phyloP scores from a whole-genome alignment of 345 rosid species.

The Salix koriyanagi region DNA sequence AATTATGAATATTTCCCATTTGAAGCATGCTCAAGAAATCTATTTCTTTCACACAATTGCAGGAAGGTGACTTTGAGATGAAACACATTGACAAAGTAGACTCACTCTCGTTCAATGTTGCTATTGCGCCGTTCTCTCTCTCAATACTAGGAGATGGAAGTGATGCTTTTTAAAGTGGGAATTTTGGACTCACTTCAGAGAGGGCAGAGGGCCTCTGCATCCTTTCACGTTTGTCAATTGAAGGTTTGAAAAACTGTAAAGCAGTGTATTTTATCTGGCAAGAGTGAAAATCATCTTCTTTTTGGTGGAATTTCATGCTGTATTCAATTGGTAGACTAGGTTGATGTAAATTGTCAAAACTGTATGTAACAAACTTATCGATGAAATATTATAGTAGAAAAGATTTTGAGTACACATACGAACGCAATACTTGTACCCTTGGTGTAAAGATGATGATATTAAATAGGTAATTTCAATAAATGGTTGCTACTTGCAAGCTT shows the following conservation, averaged over 20 bases:
- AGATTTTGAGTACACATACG: not conserved
- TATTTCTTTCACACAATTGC: slow-evolving; percentile 16
- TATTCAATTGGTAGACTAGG: slow-evolving; percentile 2
- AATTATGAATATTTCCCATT: not conserved
- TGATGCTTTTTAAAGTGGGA: slow-evolving; percentile 30
- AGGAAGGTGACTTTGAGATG: slow-evolving; percentile 87
- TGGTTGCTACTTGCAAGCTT: not conserved
- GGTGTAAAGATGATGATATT: not conserved
- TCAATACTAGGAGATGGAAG: slow-evolving; percentile 50
- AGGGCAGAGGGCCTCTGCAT: not conserved
- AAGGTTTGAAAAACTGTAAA: slow-evolving; percentile 4
- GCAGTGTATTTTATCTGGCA: not conserved
- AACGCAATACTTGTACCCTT: not conserved
- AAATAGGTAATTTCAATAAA: not conserved
- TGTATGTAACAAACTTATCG: slow-evolving; percentile 3
- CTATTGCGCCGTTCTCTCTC: slow-evolving; percentile 64
- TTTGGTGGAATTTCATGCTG: not conserved
- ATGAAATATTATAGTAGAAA: not conserved
- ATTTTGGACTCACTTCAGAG: not conserved
- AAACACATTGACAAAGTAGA: slow-evolving; percentile 55
- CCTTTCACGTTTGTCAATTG: slow-evolving; percentile 1
- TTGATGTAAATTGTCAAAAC: slow-evolving; percentile 2
- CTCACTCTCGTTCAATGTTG: slow-evolving; percentile 54
- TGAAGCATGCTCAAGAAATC: not conserved
- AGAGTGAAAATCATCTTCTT: slow-evolving; percentile 7